Base-by-base conservation (phyloP, 177 flowering plant species). In the Vitis hybrid region DNA sequence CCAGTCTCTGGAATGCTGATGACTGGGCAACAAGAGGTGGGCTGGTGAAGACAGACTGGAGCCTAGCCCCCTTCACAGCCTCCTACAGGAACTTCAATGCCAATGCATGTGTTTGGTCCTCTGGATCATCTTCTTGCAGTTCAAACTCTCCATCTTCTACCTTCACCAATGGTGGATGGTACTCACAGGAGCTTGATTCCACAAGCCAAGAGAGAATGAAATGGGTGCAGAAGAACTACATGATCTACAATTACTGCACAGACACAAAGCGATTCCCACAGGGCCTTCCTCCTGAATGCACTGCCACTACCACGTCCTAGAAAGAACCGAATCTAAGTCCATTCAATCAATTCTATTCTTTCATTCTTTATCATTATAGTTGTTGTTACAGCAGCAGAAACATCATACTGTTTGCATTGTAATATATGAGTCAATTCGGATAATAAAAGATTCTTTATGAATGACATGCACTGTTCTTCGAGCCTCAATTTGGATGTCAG, bases 1-100 rank as follows among this genome's bases (percentile, higher is more conserved):
- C 88, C 2, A 81, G 83, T 59, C 71, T 85, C 1, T 85, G 85
- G 87, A 83, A 81, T 60, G 86, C 84, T 0, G 85, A 81, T 60
- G 82, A 82, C 24, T 80, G 85, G 85, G 84, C 87, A 0, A 82
- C 85, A 6, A 76, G 85, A 35, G 82, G 85, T 14, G 83, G 88
- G 6, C 76, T 79, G 1, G 69, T 83, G 4, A 83, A 85, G 75
- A 79, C 82, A 1, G 84, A 85, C 18, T 81, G 89, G 85, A 60
- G 61, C 0, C 59, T 69, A 21, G 86, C 86, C 3, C 87, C 87
- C 6, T 84, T 86, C 71, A 76, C 78, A 0, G 76, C 80, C 11
- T 77, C 69, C 60, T 77, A 69, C 60, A 69, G 54, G 52, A 77
- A 73, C 71, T 66, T 60, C 72, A 69, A 59, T 6, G 63, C 61